Evolutionary conservation across 495 filamentous ascomycete genomes (phyloP), one percentile per base, ranked within the genome.

Genomic region (Pyrenula aspistea): DNA sequence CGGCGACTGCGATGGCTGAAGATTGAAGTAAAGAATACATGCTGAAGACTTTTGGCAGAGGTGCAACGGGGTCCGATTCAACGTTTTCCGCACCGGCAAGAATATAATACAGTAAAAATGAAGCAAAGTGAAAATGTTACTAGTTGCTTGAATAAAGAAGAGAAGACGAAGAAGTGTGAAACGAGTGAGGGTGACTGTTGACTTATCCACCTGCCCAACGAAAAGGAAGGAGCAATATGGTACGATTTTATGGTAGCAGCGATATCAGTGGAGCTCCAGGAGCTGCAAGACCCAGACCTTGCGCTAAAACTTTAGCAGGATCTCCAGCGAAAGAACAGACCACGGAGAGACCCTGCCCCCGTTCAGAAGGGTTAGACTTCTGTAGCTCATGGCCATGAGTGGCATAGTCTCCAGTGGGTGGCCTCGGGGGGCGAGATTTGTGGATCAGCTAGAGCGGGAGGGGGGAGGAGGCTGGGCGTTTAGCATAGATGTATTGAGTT

Each of bases 1-100:
- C 15, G 55, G 25, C 51, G 47, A 50, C 42, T 23, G 57, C 42
- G 24, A 63, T 12, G 47, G 59, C 20, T 25, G 55, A 22, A 58
- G 62, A 24, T 51, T 57, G 24, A 15, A 53, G 56, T 49, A 36
- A 55, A 31, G 52, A 56, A 57, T 49, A 49, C 57, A 57, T 60
- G 20, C 51, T 36, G 49, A 25, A 53, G 23, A 25, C 19, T 53
- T 1, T 24, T 24, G 15, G 2, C n/a, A n/a, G n/a, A n/a, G n/a
- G n/a, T n/a, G n/a, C n/a, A n/a, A n/a, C n/a, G n/a, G n/a, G n/a
- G n/a, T n/a, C n/a, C n/a, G n/a, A n/a, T n/a, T n/a, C n/a, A n/a
- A n/a, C n/a, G n/a, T n/a, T n/a, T n/a, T n/a, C n/a, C n/a, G n/a
- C n/a, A n/a, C n/a, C n/a, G n/a, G n/a, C n/a, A n/a, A n/a, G 31